Percentiles rank a stretch among this genome's conserved stretches.
Conservation (phyloP, 306 rosid species). For the Rosa chinensis region DNA sequence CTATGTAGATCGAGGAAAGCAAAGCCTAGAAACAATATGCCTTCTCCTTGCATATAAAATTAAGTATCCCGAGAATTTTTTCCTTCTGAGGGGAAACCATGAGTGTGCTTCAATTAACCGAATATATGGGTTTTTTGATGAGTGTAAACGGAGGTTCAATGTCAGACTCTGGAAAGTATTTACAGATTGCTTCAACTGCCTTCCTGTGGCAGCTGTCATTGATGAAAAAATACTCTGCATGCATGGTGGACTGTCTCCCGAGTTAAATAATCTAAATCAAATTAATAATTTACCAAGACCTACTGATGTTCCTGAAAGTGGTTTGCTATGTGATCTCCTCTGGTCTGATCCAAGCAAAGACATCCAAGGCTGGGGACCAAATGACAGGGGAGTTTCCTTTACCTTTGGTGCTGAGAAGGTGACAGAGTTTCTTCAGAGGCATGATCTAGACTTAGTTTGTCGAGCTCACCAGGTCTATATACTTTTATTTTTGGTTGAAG, state of each 20-base stretch:
- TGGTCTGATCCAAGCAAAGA: slow-evolving; percentile 87
- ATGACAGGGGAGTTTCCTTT: slow-evolving; percentile 81
- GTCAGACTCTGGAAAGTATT: slow-evolving; percentile 76
- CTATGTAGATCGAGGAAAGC: slow-evolving; percentile 92
- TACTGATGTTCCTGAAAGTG: slow-evolving; percentile 64
- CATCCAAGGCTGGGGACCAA: slow-evolving; percentile 68
- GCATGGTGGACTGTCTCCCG: slow-evolving; percentile 95
- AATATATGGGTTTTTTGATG: slow-evolving; percentile 87
- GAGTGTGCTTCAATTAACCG: slow-evolving; percentile 95
- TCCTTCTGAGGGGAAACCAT: slow-evolving; percentile 90
- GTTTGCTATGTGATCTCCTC: slow-evolving; percentile 78
- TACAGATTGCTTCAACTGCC: slow-evolving; percentile 84
- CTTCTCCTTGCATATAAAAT: slow-evolving; percentile 91
- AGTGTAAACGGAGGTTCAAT: slow-evolving; percentile 73
- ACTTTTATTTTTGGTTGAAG: neutral
- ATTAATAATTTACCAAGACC: slow-evolving; percentile 61
- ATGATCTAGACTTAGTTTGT: slow-evolving; percentile 74
- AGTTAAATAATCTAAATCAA: slow-evolving; percentile 53
- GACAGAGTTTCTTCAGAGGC: slow-evolving; percentile 55
- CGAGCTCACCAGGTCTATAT: slow-evolving; percentile 82
- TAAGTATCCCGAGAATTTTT: slow-evolving; percentile 71
- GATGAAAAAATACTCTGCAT: slow-evolving; percentile 83
- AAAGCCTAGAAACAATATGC: slow-evolving; percentile 82
- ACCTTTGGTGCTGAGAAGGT: slow-evolving; percentile 77
- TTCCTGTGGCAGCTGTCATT: slow-evolving; percentile 82